Base-by-base conservation (phyloP, 1,284 basidiomycete species). In the Puccinia coronata region DNA sequence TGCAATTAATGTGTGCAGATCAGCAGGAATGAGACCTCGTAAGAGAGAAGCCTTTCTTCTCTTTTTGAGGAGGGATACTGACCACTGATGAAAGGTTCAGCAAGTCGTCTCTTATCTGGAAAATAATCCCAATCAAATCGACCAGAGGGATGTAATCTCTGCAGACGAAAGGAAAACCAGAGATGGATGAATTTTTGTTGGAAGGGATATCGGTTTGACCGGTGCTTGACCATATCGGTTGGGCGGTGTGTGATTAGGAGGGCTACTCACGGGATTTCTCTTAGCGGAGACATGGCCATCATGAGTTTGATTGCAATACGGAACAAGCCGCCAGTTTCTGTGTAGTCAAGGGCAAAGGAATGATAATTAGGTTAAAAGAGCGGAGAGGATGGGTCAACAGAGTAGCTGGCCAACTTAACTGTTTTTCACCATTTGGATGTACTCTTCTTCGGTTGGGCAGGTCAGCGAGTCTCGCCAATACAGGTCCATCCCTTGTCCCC, bases 31-130 rank as follows among this genome's bases (percentile, higher is more conserved):
- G n/a, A 23, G 20, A n/a, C 0, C 1, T 23, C 51, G n/a, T 53
- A 23, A 6, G 23, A 61, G 23, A 73, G 28, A 34, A 31, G 67
- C 28, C 8, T n/a, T n/a, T n/a, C n/a, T n/a, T n/a, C n/a, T n/a
- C n/a, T n/a, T n/a, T n/a, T n/a, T n/a, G n/a, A 57, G 49, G 47
- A 59, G 55, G n/a, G 63, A 75, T 36, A 82, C 86, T 53, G 83
- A 93, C 94, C 34, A 90, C 90, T 69, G 92, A 94, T 84, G 96
- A 92, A 47, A 99, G 88, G 85, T 99, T 99, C 92, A 97, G 94
- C 82, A 96, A 94, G 86, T 99, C 96, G 86, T 99, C 97, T 34
- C 96, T 89, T 83, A 99, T 97, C 86, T 99, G 97, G 86, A 96
- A 98, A 84, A 92, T 93, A 20, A 98, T 90, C 0, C 96, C 95